phyloP scores from a whole-genome alignment of 495 filamentous ascomycete species.

The Tuber calosporum region DNA sequence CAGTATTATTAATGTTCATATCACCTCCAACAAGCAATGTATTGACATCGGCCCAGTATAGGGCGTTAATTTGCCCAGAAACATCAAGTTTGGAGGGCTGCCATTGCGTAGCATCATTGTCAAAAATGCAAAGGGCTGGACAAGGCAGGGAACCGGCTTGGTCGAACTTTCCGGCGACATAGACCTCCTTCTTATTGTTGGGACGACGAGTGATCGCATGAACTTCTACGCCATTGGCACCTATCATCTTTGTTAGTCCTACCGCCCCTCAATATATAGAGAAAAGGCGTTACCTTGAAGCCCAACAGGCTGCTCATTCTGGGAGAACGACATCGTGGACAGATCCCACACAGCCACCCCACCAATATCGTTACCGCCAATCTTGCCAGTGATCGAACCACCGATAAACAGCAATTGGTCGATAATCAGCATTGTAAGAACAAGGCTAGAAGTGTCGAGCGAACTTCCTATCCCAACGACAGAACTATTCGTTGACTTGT shows the following conservation, averaged over 20 bases:
- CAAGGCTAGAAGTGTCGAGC: constrained; percentile 63
- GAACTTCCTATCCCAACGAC: constrained; percentile 64
- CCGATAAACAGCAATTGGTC: constrained; percentile 72
- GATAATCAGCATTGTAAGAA: constrained; percentile 59
- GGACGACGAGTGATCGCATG: constrained; percentile 65
- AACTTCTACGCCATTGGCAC: constrained; percentile 57
- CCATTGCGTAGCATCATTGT: constrained; percentile 63
- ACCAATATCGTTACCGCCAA: constrained; percentile 55
- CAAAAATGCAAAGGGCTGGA: constrained; percentile 70
- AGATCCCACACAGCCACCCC: constrained; percentile 81
- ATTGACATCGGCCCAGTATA: constrained; percentile 66
- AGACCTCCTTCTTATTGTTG: constrained; percentile 59
- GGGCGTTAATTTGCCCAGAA: constrained; percentile 57
- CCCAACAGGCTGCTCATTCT: constrained; percentile 40
- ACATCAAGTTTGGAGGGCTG: constrained; percentile 63
- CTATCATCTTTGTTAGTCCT: constrained; percentile 45
- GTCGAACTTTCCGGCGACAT: constrained; percentile 74
- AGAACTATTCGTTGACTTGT: constrained; percentile 52
- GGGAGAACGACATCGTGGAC: constrained; percentile 51
- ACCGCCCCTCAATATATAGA: neutral
- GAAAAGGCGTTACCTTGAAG: constrained; percentile 19
- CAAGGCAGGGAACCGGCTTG: constrained; percentile 78
- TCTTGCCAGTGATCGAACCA: constrained; percentile 64
- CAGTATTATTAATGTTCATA: constrained; percentile 58
- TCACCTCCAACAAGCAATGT: constrained; percentile 69